phyloP scores from a whole-genome alignment of 2,329 filamentous ascomycete species.

The Arthrobotrys pseudoclavata region DNA sequence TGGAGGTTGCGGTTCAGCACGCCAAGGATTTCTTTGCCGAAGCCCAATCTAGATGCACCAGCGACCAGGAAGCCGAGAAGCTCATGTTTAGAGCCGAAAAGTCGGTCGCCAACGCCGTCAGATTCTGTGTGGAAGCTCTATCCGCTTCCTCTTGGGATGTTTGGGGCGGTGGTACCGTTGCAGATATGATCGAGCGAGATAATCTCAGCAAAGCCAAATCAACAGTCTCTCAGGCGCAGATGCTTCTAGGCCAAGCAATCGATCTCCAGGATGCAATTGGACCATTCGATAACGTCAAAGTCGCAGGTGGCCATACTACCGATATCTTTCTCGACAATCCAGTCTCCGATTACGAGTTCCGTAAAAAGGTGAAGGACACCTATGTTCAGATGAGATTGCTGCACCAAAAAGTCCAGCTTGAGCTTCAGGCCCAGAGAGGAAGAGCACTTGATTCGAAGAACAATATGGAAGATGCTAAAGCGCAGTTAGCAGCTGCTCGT shows the following conservation, averaged over 20 bases:
- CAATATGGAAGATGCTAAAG: constrained; percentile 64
- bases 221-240: constrained; percentile 67
- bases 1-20: constrained; percentile 66
- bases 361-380: constrained; percentile 70
- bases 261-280: constrained; percentile 66
- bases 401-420: constrained; percentile 65
- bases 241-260: constrained; percentile 67
- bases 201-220: constrained; percentile 70
- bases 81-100: constrained; percentile 67
- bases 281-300: constrained; percentile 66
- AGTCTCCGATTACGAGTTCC: constrained; percentile 71
- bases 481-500: constrained; percentile 66
- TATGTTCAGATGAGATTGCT: constrained; percentile 66
- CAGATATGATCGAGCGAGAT: constrained; percentile 72
- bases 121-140: constrained; percentile 67
- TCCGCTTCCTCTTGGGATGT: constrained; percentile 69
- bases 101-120: constrained; percentile 66
- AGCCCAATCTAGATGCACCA: constrained; percentile 65
- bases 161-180: constrained; percentile 67
- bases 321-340: constrained; percentile 73
- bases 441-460: constrained; percentile 64
- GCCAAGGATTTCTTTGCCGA: constrained; percentile 67
- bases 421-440: constrained; percentile 61
- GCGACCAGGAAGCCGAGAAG: constrained; percentile 67
- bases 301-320: constrained; percentile 68